Percentiles rank a stretch among this genome's conserved stretches.
phyloP scores from a whole-genome alignment of 1,284 basidiomycete species.

The Leccinum pachyderme region DNA sequence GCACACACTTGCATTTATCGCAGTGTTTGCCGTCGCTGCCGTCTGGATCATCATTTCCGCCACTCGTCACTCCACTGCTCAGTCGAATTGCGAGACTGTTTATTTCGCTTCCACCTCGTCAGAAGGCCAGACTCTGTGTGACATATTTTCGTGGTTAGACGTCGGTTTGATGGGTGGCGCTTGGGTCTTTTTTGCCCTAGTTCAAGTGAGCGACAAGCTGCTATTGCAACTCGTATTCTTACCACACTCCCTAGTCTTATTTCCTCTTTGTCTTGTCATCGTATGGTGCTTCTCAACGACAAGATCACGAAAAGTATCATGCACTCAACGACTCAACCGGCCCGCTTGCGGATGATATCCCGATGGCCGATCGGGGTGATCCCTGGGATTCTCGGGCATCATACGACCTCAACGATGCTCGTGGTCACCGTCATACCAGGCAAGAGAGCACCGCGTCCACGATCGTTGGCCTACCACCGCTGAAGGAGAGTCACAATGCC shows the following conservation, averaged over 20 bases:
- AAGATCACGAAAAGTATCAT: constrained; percentile 80
- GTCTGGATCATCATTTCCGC: constrained; percentile 82
- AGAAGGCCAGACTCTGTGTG: constrained; percentile 71
- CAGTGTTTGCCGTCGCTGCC: constrained; percentile 72
- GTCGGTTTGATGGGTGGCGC: constrained; percentile 88
- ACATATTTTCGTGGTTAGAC: constrained; percentile 88
- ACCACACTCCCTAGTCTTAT: constrained; percentile 51
- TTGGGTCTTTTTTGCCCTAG: constrained; percentile 73
- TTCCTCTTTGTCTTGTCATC: constrained; percentile 67
- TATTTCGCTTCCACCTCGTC: constrained; percentile 54
- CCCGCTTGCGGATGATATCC: constrained; percentile 63
- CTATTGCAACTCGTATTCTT: background rate
- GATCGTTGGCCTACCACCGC: constrained; percentile 49
- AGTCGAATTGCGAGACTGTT: constrained; percentile 59
- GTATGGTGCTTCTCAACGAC: constrained; percentile 73
- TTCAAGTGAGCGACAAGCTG: constrained; percentile 53
- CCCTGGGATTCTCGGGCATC: constrained; percentile 73
- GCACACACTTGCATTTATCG: constrained; percentile 56
- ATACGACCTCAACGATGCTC: constrained; percentile 40
- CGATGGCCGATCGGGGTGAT: constrained; percentile 60
- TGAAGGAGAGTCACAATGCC: constrained; percentile 38
- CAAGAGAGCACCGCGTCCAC: constrained; percentile 56
- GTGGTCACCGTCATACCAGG: constrained; percentile 44
- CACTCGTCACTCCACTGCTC: constrained; percentile 66
- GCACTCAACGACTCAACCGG: constrained; percentile 68